Base-by-base conservation (phyloP, 139 green algal genomes). In the Dunaliella primolecta region DNA sequence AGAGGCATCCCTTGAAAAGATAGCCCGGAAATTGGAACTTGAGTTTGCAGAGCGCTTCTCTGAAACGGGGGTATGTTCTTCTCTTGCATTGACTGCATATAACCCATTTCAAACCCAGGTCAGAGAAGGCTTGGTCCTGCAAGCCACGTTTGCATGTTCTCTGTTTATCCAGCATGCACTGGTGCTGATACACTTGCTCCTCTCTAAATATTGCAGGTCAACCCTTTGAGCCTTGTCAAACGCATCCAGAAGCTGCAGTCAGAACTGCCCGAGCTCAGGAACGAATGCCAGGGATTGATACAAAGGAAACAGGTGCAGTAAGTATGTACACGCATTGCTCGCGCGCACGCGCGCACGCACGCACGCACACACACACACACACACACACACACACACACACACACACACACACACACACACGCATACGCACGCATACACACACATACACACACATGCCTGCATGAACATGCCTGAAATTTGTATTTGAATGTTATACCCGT, bases 231-330 rank as follows among this genome's bases (percentile, higher is more conserved):
- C 7, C 75, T 80, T 23, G 75, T 33, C 7, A 80, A 80, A 33
- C 75, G 75, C 29, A 80, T 80, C 29, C 75, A 80, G 75, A 80
- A 80, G 75, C 30, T 80, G 33, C 75, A 80, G 36, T 29, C 75
- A 30, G 33, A 33, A 11, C 75, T 80, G 75, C 75, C 75, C 11
- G 75, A 80, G 30, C 75, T 80, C 2, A 80, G 33, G 30, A 33
- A 80, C 7, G 75, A 80, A 11, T 80, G 75, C 75, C 75, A 80
- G 11, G 75, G 3, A 2, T 80, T 80, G 75, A 80, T 80, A 38
- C n/a, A 80, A 30, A 29, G 75, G 7, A 80, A 80, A 33, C 75
- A 80, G 75, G 75, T 80, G 11, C 46, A 64, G 46, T 15, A 64
- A 64, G 46, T 15, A 15, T 15, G 46, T 64, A 64, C 46, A n/a